Evolutionary conservation across 495 filamentous ascomycete species (phyloP).

Genomic region (Xylaria longipes): DNA sequence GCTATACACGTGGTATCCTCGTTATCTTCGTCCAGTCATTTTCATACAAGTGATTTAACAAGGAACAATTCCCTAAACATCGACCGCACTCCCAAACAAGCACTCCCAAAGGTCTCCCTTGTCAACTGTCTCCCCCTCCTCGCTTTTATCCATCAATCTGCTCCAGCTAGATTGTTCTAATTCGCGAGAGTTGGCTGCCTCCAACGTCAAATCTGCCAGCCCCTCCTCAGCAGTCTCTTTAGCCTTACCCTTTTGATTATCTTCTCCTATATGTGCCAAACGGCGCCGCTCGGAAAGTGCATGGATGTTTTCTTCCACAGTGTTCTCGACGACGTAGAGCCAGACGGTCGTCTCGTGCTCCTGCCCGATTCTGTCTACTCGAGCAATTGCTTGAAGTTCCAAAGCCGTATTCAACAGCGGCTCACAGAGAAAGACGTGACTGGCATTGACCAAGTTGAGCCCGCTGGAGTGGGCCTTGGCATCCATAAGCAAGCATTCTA

Average conservation of each 20-base stretch:
- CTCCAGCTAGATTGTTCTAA: slow-evolving; percentile 69
- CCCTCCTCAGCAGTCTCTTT: slow-evolving; percentile 42
- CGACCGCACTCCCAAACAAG: slow-evolving; percentile 67
- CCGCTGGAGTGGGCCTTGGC: slow-evolving; percentile 87
- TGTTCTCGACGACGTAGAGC: slow-evolving; percentile 88
- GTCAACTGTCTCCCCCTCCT: slow-evolving; percentile 77
- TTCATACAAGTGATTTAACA: not conserved
- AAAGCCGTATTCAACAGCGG: slow-evolving; percentile 91
- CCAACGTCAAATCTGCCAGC: slow-evolving; percentile 20
- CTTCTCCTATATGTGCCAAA: slow-evolving; percentile 72
- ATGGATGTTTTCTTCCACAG: slow-evolving; percentile 90
- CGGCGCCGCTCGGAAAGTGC: slow-evolving; percentile 80
- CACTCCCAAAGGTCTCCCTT: slow-evolving; percentile 88
- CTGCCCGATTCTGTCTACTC: slow-evolving; percentile 94
- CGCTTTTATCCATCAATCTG: slow-evolving; percentile 72
- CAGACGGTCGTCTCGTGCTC: slow-evolving; percentile 87
- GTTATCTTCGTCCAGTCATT: slow-evolving; percentile 10
- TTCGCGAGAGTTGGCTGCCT: slow-evolving; percentile 79
- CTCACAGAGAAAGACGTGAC: slow-evolving; percentile 93
- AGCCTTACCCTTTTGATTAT: slow-evolving; percentile 36
- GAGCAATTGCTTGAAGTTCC: slow-evolving; percentile 90
- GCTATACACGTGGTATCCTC: not conserved
- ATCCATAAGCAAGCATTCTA: slow-evolving; percentile 88
- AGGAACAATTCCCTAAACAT: not conserved
- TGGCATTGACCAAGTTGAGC: slow-evolving; percentile 89